These are phyloP conservation scores for Hymenoscyphus repandus DNA, from an alignment of 2,329 filamentous ascomycete genomes.

Conservation along the genomic window DNA sequence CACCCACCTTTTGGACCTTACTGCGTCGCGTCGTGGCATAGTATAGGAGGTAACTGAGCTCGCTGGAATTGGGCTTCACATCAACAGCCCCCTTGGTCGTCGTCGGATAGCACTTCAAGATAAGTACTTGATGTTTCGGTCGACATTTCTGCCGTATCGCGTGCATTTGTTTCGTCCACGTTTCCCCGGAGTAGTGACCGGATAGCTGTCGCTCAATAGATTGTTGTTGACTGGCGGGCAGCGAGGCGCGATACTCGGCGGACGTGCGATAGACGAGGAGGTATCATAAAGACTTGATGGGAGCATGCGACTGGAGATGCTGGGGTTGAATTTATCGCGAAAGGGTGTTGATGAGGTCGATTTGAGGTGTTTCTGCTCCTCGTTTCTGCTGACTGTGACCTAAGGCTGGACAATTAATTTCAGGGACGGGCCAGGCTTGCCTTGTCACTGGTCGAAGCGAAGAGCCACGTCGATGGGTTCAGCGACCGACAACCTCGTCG, in stretches of 20 bases:
- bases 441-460: too few species aligned
- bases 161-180: conserved; percentile 45
- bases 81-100: conserved; percentile 87
- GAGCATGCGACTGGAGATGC: neutral
- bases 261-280: neutral
- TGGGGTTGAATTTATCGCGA: neutral
- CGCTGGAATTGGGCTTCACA: conserved; percentile 92
- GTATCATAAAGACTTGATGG: neutral
- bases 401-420: too few species aligned
- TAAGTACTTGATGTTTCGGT: conserved; percentile 93
- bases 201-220: conserved; percentile 1
- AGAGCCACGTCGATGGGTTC: too few species aligned
- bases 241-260: neutral
- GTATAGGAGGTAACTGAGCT: conserved; percentile 94
- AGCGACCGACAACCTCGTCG: too few species aligned
- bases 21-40: conserved; percentile 91
- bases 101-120: conserved; percentile 93
- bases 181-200: neutral
- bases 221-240: neutral
- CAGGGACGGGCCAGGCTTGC: too few species aligned
- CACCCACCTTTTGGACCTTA: conserved; percentile 94
- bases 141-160: conserved; percentile 65
- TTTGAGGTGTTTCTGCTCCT: too few species aligned
- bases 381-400: too few species aligned
- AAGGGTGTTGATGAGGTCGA: neutral